Base-by-base conservation (phyloP, 176 grass and related monocot species). In the Musa beccarii region DNA sequence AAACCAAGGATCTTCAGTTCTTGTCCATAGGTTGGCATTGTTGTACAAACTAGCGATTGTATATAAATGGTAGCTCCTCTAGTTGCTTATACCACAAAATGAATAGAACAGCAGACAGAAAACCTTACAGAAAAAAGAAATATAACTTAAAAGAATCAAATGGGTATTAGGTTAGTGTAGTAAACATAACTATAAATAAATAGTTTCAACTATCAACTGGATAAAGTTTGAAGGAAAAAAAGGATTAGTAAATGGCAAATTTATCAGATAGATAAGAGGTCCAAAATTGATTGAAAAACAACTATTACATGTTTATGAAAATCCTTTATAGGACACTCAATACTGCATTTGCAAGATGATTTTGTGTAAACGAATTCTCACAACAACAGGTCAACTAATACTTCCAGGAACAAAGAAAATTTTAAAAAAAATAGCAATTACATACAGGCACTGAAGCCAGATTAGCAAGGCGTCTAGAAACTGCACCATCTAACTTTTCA, bases 391-490 rank as follows among this genome's bases (percentile, higher is more conserved):
- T 57, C 70, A 82, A n/a, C 75, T 63, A 70, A 3, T 52, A 50
- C 22, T 50, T 43, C 19, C 17, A 76, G 2, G 1, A 76, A 19
- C n/a, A 59, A 8, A 63, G 56, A 80, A 6, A 71, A 20, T 54
- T 21, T 11, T 49, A 28, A 54, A 71, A 69, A 75, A 55, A 64
- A n/a, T 75, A 74, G 43, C 57, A 61, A 78, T 51, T 76, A 71
- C 81, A 87, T 88, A 99, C 95, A 85, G 95, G 95, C 61, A 94
- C 85, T 6, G 95, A 94, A 52, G 91, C 89, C 76, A 99, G 78
- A 80, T 82, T 89, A 9, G 91, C 74, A 66, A 99, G 91, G 21
- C 95, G 95, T 75, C 88, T 99, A 71, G 95, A 86, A 86, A 94
- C 83, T 51, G 86, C 88, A 79, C 87, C 89, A 92, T 99, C 91